A percentile compares a stretch with the other conserved stretches of the same genome.
Conservation (phyloP, 1,284 basidiomycete genomes). For the Lignosus rhinocerotis region DNA sequence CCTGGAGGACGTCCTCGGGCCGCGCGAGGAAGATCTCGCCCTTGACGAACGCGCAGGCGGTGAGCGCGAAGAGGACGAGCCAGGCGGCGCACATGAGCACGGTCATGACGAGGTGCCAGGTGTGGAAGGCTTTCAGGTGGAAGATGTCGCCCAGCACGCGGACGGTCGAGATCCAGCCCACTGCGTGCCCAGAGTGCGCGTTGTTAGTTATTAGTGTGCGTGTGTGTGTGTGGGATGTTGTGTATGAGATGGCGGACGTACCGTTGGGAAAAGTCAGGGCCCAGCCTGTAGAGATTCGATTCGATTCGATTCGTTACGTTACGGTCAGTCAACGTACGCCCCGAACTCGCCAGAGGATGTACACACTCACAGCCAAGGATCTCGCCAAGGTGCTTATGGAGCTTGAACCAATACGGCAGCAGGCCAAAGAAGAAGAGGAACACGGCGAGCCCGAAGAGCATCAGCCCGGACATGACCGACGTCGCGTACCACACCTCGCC, state of each 20-base stretch:
- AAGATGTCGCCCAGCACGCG: slow-evolving; percentile 44
- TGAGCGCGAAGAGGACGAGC: slow-evolving; percentile 43
- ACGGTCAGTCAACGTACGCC: too few relatives aligned
- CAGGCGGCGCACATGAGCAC: slow-evolving; percentile 41
- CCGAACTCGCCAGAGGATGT: too few relatives aligned
- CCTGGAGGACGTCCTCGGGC: slow-evolving; percentile 44
- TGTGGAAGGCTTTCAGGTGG: slow-evolving; percentile 39
- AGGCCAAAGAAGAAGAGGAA: slow-evolving; percentile 49
- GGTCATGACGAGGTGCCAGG: slow-evolving; percentile 42
- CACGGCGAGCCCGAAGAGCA: slow-evolving; percentile 49
- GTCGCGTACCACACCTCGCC: slow-evolving; percentile 50
- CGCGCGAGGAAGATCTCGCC: slow-evolving; percentile 48
- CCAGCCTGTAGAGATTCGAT: slow-evolving; percentile 36
- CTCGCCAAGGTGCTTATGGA: slow-evolving; percentile 47
- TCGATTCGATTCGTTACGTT: too few relatives aligned
- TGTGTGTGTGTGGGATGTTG: too few relatives aligned
- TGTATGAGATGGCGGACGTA: slow-evolving; percentile 20
- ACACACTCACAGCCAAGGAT: slow-evolving; percentile 53
- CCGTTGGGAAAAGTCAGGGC: slow-evolving; percentile 51
- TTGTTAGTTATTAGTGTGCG: neutral
- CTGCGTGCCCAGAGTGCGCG: slow-evolving; percentile 25
- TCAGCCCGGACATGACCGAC: slow-evolving; percentile 40
- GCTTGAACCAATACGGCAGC: slow-evolving; percentile 50
- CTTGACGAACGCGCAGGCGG: slow-evolving; percentile 42
- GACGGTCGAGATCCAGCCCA: slow-evolving; percentile 48